Evolutionary conservation across 1,284 basidiomycete species (phyloP).

Genomic region (Ustilago shanxiensis): DNA sequence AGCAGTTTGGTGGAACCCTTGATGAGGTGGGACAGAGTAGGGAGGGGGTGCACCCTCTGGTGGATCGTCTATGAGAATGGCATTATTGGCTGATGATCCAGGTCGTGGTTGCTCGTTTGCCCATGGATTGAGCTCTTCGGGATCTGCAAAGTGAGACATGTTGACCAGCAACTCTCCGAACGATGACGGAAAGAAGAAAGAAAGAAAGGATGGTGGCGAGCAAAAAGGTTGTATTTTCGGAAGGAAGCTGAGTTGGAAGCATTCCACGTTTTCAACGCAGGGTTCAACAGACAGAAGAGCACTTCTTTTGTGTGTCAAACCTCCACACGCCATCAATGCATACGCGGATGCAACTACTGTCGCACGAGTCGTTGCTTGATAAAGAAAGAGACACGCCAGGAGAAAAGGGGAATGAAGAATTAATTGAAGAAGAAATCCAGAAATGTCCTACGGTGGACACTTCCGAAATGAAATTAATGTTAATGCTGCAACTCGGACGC

Average conservation of each 20-base stretch:
- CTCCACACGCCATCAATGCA: constrained; percentile 9
- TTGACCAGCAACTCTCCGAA: not conserved
- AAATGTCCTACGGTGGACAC: too few relatives aligned
- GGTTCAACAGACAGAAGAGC: constrained; percentile 2
- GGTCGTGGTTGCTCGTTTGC: constrained; percentile 1
- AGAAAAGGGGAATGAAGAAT: too few relatives aligned
- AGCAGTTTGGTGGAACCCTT: constrained; percentile 17
- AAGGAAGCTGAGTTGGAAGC: constrained; percentile 19
- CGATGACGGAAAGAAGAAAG: not conserved
- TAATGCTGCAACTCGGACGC: constrained; percentile 12
- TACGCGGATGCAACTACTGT: too few relatives aligned
- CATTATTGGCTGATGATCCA: constrained; percentile 27
- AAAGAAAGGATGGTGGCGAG: constrained; percentile 1
- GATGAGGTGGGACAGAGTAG: not conserved
- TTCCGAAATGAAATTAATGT: constrained; percentile 13
- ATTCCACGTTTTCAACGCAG: constrained; percentile 15
- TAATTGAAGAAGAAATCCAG: too few relatives aligned
- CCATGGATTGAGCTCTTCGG: constrained; percentile 38
- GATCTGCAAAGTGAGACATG: constrained; percentile 21
- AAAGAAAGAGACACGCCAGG: too few relatives aligned
- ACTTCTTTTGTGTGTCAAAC: too few relatives aligned
- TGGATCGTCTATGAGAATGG: constrained; percentile 42
- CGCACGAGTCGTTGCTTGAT: constrained; percentile 13
- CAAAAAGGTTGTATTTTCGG: not conserved
- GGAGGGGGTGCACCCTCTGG: constrained; percentile 18